Base-by-base conservation (phyloP, 257 asterid species). In the Nicotiana benthamiana region DNA sequence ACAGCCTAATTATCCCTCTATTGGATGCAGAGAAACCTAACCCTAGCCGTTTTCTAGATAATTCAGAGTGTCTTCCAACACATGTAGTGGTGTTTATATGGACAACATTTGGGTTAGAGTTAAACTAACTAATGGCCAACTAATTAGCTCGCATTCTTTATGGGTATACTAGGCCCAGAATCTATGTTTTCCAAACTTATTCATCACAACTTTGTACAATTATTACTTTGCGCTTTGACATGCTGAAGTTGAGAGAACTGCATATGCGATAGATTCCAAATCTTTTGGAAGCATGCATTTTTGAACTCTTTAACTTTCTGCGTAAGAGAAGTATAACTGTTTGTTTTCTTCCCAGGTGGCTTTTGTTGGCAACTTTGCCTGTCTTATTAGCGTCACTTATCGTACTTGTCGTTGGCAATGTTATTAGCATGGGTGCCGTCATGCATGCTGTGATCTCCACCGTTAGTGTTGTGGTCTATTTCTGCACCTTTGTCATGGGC, bases 401-500 rank as follows among this genome's bases (percentile, higher is more conserved):
- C 82, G 20, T 90, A 32, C 77, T 95, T 62, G 95, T 95, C 79
- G 80, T 95, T 0, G 96, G 97, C 59, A 93, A 89, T 54, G 82
- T 91, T 22, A 75, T 93, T 24, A 1, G 87, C 26, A 64, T 95
- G 83, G 97, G 96, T 4, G 70, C 88, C 2, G 32, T 88, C 34
- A 20, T 80, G 43, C 97, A 91, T 2, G 99, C 99, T 0, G 83
- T 90, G 36, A 80, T 95, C 88, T 93, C 98, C 83, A 95, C 97
- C 1, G 80, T 80, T 15, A 90, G 98, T n/a, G 98, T 95, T 46
- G 88, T 95, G 6, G 83, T 93, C 12, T 95, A 95, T 90, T 91
- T 95, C 83, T 93, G 99, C 96, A 82, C 87, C 85, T 95, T 93
- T 16, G 98, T 93, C 24, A 93, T 90, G 97, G 99, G 99, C 0